These are phyloP conservation scores for Phytopythium montanum DNA, from an alignment of 352 stramenopile genomes.

Conservation along the genomic window DNA sequence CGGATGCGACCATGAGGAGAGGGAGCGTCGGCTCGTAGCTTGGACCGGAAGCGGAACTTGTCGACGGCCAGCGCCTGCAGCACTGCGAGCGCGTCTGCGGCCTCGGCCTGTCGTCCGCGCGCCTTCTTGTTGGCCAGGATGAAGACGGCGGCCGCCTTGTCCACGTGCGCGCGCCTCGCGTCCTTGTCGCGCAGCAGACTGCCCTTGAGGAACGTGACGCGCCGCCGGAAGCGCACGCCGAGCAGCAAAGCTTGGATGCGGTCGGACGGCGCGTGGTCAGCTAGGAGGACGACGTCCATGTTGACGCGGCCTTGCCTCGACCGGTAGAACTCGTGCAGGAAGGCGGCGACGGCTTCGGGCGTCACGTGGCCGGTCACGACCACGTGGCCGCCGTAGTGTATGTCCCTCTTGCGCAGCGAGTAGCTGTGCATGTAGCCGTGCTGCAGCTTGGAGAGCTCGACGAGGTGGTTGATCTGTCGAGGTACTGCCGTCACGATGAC, in stretches of 20 bases:
- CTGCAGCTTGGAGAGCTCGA: conserved; percentile 45
- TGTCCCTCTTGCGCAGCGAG: conserved; percentile 26
- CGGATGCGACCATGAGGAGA: conserved; percentile 26
- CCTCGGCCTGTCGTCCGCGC: conserved; percentile 23
- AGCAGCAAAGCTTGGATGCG: conserved; percentile 34
- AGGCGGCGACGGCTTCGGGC: conserved; percentile 40
- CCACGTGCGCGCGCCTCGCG: conserved; percentile 39
- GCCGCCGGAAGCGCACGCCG: conserved; percentile 39
- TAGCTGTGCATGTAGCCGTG: conserved; percentile 54
- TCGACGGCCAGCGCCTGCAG: conserved; percentile 51
- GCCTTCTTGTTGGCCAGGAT: conserved; percentile 48
- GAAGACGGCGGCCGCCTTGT: conserved; percentile 46
- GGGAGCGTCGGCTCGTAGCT: conserved; percentile 5
- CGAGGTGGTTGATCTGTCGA: conserved; percentile 44
- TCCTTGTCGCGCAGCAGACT: conserved; percentile 50
- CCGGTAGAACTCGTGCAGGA: conserved; percentile 63
- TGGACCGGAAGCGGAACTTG: conserved; percentile 39
- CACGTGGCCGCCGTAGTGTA: conserved; percentile 45
- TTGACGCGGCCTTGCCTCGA: conserved; percentile 46
- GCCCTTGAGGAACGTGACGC: conserved; percentile 53
- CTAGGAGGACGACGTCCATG: conserved; percentile 60
- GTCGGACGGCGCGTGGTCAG: conserved; percentile 27
- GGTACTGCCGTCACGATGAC: conserved; percentile 58
- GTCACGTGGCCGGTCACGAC: conserved; percentile 45
- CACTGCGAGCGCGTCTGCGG: conserved; percentile 44